Conservation (phyloP, 805 yeast genomes). For the Zygotorulaspora chibaensis region DNA sequence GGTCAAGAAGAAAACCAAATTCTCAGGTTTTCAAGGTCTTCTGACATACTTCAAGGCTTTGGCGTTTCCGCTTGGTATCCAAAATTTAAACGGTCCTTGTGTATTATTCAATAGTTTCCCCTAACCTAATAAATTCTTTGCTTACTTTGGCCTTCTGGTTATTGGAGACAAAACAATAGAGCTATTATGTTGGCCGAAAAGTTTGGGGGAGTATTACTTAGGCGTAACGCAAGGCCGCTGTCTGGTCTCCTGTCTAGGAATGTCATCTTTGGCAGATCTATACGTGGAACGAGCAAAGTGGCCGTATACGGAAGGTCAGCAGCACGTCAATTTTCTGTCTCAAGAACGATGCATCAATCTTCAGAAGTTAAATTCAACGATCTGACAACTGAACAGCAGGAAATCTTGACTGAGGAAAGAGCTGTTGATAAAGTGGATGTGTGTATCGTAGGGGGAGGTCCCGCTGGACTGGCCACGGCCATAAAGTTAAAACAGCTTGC, state of each 20-base stretch:
- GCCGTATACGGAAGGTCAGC: background rate
- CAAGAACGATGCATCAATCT: constrained; percentile 1
- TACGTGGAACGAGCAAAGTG: background rate
- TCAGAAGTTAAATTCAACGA: constrained; percentile 17
- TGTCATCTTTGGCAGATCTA: background rate
- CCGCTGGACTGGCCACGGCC: constrained; percentile 94
- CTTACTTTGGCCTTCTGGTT: too few species aligned
- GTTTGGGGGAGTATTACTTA: background rate
- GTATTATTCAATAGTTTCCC: too few species aligned
- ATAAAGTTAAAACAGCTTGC: constrained; percentile 84
- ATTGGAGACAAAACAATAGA: background rate
- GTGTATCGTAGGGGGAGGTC: constrained; percentile 96
- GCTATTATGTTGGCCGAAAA: background rate
- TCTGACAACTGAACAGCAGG: constrained; percentile 43
- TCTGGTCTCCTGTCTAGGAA: constrained; percentile 1
- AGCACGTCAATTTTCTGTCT: constrained; percentile 4
- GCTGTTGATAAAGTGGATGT: constrained; percentile 88
- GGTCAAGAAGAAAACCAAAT: too few species aligned
- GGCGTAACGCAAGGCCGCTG: background rate
- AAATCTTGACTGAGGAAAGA: constrained; percentile 54
- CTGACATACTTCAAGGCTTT: too few species aligned
- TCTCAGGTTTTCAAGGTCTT: too few species aligned
- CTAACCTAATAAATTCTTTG: too few species aligned
- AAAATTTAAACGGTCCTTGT: too few species aligned
- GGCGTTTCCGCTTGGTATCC: too few species aligned